These are phyloP conservation scores for Aspergillus awamori DNA, from an alignment of 2,329 filamentous ascomycete species.

Conservation along the genomic window DNA sequence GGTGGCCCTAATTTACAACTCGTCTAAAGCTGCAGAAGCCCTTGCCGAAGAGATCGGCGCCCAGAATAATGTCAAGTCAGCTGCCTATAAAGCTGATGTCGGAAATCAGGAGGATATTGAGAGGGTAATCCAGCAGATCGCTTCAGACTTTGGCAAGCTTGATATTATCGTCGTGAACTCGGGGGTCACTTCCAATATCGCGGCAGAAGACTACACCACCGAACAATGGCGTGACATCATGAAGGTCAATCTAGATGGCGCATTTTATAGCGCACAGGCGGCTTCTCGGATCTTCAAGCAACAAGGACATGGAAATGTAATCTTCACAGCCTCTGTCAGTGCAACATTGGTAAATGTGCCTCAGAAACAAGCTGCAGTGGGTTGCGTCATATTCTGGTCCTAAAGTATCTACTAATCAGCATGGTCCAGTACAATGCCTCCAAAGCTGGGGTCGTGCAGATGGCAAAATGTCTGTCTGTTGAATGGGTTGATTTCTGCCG, in stretches of 20 bases:
- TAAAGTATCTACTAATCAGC: neutral
- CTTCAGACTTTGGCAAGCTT: conserved; percentile 47
- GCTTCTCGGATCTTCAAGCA: conserved; percentile 42
- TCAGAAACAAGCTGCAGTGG: conserved; percentile 41
- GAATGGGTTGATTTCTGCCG: conserved; percentile 45
- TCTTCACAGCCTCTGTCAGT: conserved; percentile 45
- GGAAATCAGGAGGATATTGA: conserved; percentile 35
- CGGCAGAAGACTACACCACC: conserved; percentile 43
- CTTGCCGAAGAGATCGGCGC: conserved; percentile 32
- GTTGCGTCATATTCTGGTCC: neutral
- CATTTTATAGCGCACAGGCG: conserved; percentile 44
- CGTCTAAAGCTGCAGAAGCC: conserved; percentile 27
- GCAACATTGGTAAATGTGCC: conserved; percentile 45
- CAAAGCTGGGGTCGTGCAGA: conserved; percentile 40
- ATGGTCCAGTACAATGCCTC: conserved; percentile 39
- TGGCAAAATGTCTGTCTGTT: conserved; percentile 44
- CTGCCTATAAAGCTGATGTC: conserved; percentile 43
- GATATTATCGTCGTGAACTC: conserved; percentile 54
- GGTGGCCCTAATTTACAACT: conserved; percentile 39
- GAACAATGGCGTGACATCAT: conserved; percentile 47
- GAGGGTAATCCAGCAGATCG: conserved; percentile 36
- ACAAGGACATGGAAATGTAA: conserved; percentile 40
- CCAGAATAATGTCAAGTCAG: conserved; percentile 29
- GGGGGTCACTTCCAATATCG: conserved; percentile 34
- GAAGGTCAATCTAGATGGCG: conserved; percentile 44